Percentiles rank a stretch among this genome's conserved stretches.
Conservation (phyloP, 495 filamentous ascomycete species). For the Hypomontagnella monticulosa region DNA sequence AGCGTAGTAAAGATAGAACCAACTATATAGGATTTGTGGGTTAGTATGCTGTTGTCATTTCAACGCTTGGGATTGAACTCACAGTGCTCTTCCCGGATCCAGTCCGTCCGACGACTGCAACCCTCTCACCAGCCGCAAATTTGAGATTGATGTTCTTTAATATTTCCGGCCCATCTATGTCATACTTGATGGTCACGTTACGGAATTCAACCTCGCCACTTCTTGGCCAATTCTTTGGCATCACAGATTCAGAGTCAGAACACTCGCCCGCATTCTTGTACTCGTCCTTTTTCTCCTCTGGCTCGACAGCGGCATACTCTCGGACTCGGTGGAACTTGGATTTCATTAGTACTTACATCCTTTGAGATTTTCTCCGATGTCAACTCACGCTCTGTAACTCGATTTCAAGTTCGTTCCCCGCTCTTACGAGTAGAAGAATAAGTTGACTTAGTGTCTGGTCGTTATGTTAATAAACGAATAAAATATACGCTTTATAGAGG, state of each 20-base stretch:
- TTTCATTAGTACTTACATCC: neutral
- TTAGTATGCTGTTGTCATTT: constrained; percentile 25
- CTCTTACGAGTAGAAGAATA: constrained; percentile 56
- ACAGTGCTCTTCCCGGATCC: constrained; percentile 69
- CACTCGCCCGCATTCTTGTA: constrained; percentile 34
- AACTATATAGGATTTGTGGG: constrained; percentile 41
- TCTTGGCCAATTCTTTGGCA: constrained; percentile 58
- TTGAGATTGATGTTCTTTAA: constrained; percentile 62
- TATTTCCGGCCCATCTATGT: constrained; percentile 56
- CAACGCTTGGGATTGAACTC: constrained; percentile 23
- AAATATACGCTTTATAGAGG: neutral
- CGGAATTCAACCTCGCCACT: constrained; percentile 60
- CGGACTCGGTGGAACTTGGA: constrained; percentile 56
- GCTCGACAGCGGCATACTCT: constrained; percentile 57
- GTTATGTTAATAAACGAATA: constrained; percentile 11
- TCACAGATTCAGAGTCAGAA: constrained; percentile 36
- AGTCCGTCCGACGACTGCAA: constrained; percentile 66
- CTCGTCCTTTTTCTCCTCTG: constrained; percentile 53
- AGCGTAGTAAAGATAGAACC: constrained; percentile 63
- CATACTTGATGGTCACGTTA: constrained; percentile 61
- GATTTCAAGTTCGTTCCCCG: constrained; percentile 60
- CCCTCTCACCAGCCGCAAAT: constrained; percentile 61
- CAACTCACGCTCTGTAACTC: constrained; percentile 57
- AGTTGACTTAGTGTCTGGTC: constrained; percentile 52
- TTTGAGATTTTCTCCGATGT: neutral